Conservation (phyloP, 495 filamentous ascomycete genomes). For the Corynascus novoguineensis region DNA sequence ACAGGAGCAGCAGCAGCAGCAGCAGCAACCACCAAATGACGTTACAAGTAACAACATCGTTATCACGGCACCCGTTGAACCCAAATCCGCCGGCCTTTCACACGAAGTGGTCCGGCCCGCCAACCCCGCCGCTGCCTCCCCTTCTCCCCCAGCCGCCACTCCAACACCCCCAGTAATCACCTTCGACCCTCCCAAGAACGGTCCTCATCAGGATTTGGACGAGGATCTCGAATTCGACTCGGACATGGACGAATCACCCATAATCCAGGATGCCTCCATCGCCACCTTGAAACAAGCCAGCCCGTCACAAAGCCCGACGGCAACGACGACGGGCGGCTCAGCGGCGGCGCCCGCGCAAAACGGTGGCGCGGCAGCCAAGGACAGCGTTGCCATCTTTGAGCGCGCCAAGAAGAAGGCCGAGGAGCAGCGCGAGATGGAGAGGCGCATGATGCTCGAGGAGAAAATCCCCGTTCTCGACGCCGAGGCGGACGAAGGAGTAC, state of each 20-base stretch:
- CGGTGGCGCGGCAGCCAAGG: conserved; percentile 18
- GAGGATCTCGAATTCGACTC: conserved; percentile 9
- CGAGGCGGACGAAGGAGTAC: conserved; percentile 21
- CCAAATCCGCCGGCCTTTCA: conserved; percentile 14
- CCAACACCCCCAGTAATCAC: background rate
- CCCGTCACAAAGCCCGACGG: conserved; percentile 5
- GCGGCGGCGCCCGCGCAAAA: background rate
- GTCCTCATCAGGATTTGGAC: background rate
- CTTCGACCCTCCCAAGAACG: background rate
- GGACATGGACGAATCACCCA: conserved; percentile 15
- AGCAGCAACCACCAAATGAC: background rate
- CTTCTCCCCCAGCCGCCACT: background rate
- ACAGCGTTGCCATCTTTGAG: conserved; percentile 33
- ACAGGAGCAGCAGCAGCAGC: conserved; percentile 2
- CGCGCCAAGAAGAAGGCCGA: conserved; percentile 28
- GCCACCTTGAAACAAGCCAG: conserved; percentile 15
- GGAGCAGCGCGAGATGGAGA: conserved; percentile 18
- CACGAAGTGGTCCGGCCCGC: conserved; percentile 10
- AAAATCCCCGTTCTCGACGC: conserved; percentile 42
- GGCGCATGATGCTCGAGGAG: conserved; percentile 40
- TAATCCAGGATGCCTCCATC: conserved; percentile 14
- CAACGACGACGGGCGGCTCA: background rate
- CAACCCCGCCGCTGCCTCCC: background rate
- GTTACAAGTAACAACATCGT: conserved; percentile 1
- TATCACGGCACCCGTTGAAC: conserved; percentile 10